A percentile compares a stretch with the other conserved stretches of the same genome.
Evolutionary conservation across 768 basidiomycete species (phyloP).

Genomic region (Leccinum longicurvipes): DNA sequence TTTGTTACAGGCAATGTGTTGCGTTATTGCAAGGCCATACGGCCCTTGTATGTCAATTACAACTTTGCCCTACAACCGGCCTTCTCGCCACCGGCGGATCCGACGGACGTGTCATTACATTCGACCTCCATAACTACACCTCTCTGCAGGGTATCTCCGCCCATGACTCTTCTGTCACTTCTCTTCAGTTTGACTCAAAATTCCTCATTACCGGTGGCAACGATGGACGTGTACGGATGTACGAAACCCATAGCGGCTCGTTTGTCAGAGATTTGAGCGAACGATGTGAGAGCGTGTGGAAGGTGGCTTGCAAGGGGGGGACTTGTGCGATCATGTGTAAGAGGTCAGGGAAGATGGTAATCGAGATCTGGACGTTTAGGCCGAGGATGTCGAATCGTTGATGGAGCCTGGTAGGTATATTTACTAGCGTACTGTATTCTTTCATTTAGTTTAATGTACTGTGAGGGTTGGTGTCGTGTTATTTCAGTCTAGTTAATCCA

Average conservation of each 20-base stretch:
- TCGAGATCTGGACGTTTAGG: constrained; percentile 83
- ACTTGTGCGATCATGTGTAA: constrained; percentile 79
- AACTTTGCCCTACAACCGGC: constrained; percentile 54
- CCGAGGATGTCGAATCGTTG: constrained; percentile 30
- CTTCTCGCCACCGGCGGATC: constrained; percentile 82
- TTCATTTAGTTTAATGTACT: constrained; percentile 3
- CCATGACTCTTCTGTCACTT: constrained; percentile 84
- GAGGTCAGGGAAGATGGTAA: constrained; percentile 74
- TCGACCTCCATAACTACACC: constrained; percentile 46
- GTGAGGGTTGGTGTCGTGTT: background rate
- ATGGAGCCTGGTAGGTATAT: constrained; percentile 5
- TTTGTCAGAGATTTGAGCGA: constrained; percentile 76
- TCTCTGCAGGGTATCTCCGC: constrained; percentile 71
- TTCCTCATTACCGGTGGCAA: constrained; percentile 85
- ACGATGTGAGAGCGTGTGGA: constrained; percentile 82
- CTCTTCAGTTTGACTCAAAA: constrained; percentile 79
- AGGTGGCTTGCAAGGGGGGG: constrained; percentile 70
- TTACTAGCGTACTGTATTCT: constrained; percentile 9
- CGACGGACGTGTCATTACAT: constrained; percentile 81
- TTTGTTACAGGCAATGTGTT: constrained; percentile 57
- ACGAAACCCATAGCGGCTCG: constrained; percentile 58
- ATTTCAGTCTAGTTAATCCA: background rate
- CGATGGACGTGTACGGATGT: constrained; percentile 79
- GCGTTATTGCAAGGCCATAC: constrained; percentile 91
- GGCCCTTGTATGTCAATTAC: constrained; percentile 87